Evolutionary conservation across 2,329 filamentous ascomycete species (phyloP), one percentile per base, ranked within the genome.

Genomic region (Aspergillus novofumigatus): DNA sequence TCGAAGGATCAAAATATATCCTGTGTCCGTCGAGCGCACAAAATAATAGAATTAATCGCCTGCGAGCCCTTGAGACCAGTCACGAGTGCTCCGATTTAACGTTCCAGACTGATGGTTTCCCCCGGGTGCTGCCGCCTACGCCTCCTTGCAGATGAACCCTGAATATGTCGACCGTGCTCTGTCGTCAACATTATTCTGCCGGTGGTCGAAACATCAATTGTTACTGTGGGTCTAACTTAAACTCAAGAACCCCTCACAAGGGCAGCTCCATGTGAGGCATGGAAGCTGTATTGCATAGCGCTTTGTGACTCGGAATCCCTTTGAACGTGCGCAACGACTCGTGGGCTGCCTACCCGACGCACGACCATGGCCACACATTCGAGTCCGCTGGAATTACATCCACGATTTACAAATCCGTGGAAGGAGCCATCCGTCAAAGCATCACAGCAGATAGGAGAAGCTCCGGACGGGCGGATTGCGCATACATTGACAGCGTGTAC

Each of bases 401-500:
- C 65, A 41, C 59, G 62, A 44, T 68, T 68, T 45, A 63, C 64
- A 42, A 63, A 70, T 47, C 64, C 66, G 42, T 68, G 66, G 66
- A 62, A 60, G 29, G 59, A 64, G 26, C 53, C 66, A 58, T 66
- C 70, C 52, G 64, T 65, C 51, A 70, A 57, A 64, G 56, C 57
- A 45, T 63, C 69, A 51, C 66, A 68, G 52, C 67, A 66, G 49
- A 67, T 65, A 49, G 62, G 64, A 41, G 67, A 72, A 29, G 62
- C 62, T 52, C 69, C 72, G 25, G 72, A 75, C 62, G 69, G 71
- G 54, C 75, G 75, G 57, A 71, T 75, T 59, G 72, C 75, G 55
- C 78, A 80, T 64, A 80, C 78, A 23, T 70, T 80, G 56, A 80
- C 78, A 9, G 78, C 78, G 26, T 80, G 78, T 61, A 78, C 77